These are phyloP conservation scores for Oenanthe sinensis DNA, from an alignment of 129 eudicot genomes.

Conservation along the genomic window DNA sequence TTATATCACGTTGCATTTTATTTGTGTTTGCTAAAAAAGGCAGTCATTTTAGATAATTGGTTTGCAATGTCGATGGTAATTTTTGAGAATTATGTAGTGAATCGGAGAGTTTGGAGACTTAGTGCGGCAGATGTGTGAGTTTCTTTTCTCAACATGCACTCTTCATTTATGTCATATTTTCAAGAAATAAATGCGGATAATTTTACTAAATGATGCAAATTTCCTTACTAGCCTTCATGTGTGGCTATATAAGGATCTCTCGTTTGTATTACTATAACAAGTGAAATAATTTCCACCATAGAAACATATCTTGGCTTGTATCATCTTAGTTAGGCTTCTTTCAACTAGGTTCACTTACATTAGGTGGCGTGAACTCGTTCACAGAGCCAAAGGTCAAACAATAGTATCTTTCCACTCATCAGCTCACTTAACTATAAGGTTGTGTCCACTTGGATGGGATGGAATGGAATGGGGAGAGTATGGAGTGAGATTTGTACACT, in stretches of 20 bases:
- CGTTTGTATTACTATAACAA: background rate
- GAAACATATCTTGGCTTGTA: background rate
- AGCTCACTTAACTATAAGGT: background rate
- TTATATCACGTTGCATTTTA: background rate
- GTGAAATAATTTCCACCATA: background rate
- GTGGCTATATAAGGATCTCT: background rate
- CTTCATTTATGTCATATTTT: background rate
- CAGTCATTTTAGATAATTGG: background rate
- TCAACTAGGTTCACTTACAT: background rate
- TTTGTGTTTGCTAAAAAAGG: background rate
- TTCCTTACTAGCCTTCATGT: background rate
- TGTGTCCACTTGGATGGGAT: too few species aligned
- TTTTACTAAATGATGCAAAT: background rate
- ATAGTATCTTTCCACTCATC: background rate
- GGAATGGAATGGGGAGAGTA: too few species aligned
- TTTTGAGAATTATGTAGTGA: background rate
- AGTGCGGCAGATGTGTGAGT: background rate
- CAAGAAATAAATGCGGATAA: background rate
- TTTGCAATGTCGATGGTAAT: background rate
- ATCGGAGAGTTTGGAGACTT: background rate
- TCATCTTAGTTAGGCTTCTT: background rate
- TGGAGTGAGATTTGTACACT: too few species aligned
- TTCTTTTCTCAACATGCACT: background rate
- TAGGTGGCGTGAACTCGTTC: background rate
- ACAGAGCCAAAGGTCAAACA: background rate